Evolutionary conservation across 2,329 filamentous ascomycete species (phyloP).

Genomic region (Cordyceps cicadae): DNA sequence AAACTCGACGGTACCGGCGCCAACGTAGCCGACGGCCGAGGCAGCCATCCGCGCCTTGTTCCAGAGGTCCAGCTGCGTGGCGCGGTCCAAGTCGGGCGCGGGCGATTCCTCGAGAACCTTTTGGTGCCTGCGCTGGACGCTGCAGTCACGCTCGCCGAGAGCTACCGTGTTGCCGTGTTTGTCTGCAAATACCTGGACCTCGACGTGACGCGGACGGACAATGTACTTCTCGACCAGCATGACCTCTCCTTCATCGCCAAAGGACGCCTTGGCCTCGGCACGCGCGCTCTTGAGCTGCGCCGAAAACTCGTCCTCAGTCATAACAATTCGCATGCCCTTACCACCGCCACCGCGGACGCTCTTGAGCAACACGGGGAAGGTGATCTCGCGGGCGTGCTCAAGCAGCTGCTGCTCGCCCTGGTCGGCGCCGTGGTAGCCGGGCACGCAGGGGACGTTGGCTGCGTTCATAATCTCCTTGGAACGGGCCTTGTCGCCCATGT

Average conservation of each 20-base stretch:
- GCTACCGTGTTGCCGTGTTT: constrained; percentile 68
- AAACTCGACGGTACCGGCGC: constrained; percentile 84
- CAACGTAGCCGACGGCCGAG: constrained; percentile 76
- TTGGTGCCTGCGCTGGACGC: constrained; percentile 77
- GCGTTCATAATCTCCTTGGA: constrained; percentile 95
- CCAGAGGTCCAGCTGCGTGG: constrained; percentile 54
- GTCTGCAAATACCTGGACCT: constrained; percentile 87
- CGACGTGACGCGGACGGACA: constrained; percentile 70
- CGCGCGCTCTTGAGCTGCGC: constrained; percentile 63
- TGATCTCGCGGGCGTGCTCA: constrained; percentile 61
- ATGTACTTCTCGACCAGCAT: constrained; percentile 83
- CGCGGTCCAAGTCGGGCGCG: constrained; percentile 57
- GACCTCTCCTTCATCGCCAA: constrained; percentile 70
- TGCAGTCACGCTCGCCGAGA: constrained; percentile 85
- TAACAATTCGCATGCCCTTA: constrained; percentile 75
- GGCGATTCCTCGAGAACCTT: constrained; percentile 89
- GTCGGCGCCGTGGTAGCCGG: constrained; percentile 84
- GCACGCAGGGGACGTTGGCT: constrained; percentile 92
- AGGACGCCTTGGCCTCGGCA: constrained; percentile 68
- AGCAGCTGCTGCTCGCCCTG: constrained; percentile 59
- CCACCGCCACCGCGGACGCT: constrained; percentile 74
- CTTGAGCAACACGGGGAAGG: constrained; percentile 68
- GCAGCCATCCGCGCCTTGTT: constrained; percentile 57
- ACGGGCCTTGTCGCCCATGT: constrained; percentile 89
- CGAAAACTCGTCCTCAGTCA: constrained; percentile 58